A percentile compares a stretch with the other conserved stretches of the same genome.
phyloP scores from a whole-genome alignment of 192 early-diverging fungal genomes.

The Backusella macrospora region DNA sequence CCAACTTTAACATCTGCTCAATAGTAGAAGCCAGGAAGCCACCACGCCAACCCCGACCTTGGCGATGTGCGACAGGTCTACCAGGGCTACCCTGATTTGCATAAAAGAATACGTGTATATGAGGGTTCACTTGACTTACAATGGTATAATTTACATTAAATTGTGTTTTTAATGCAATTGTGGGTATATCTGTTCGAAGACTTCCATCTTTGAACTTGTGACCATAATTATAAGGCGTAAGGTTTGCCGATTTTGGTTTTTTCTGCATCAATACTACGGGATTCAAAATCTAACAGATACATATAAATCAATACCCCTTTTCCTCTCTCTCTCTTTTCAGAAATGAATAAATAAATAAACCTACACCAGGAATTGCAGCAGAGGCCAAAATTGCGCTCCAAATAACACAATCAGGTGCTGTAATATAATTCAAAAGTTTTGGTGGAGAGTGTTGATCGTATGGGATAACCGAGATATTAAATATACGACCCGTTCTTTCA shows the following conservation, averaged over 20 bases:
- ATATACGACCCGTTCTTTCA: constrained; percentile 81
- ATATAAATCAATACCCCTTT: not conserved
- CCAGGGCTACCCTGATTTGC: constrained; percentile 74
- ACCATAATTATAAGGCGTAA: constrained; percentile 77
- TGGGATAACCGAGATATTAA: constrained; percentile 81
- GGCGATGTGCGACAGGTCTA: constrained; percentile 66
- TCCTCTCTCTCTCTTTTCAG: not conserved
- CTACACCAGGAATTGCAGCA: constrained; percentile 76
- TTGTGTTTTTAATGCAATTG: constrained; percentile 68
- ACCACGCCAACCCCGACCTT: constrained; percentile 78
- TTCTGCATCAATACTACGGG: constrained; percentile 85
- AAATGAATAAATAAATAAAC: not conserved
- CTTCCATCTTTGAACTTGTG: constrained; percentile 86
- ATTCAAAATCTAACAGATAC: constrained; percentile 57
- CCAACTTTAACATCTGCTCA: constrained; percentile 81
- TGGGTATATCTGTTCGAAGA: constrained; percentile 79
- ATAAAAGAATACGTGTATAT: constrained; percentile 86
- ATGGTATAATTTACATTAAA: constrained; percentile 88
- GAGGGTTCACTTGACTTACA: constrained; percentile 87
- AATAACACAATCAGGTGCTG: constrained; percentile 83
- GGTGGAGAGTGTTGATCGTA: constrained; percentile 72
- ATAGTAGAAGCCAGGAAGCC: constrained; percentile 81
- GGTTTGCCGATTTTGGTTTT: constrained; percentile 31
- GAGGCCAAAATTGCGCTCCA: constrained; percentile 84
- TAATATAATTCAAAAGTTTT: constrained; percentile 88